phyloP scores from a whole-genome alignment of 2,329 filamentous ascomycete genomes.

The Colletotrichum sp. region DNA sequence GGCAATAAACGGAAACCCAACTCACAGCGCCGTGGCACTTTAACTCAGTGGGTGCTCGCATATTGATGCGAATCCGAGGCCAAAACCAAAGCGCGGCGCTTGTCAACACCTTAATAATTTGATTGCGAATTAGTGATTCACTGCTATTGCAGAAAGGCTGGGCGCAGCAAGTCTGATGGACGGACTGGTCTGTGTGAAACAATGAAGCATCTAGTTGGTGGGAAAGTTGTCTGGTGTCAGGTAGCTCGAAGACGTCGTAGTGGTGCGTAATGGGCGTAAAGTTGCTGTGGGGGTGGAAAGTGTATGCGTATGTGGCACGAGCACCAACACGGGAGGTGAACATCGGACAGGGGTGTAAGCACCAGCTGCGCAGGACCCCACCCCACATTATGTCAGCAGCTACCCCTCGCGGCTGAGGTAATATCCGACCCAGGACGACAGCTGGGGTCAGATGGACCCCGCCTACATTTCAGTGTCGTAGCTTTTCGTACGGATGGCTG shows the following conservation, averaged over 20 bases:
- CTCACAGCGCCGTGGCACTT: neutral
- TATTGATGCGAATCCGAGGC: neutral
- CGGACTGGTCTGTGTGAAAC: neutral
- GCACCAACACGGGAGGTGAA: neutral
- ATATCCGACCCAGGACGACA: neutral
- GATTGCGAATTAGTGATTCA: neutral
- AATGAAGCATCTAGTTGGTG: neutral
- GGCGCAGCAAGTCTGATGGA: neutral
- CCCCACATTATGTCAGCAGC: neutral
- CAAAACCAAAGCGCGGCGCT: neutral
- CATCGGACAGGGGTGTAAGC: neutral
- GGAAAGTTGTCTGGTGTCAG: neutral
- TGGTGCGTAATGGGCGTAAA: neutral
- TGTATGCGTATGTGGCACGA: neutral
- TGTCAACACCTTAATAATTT: neutral
- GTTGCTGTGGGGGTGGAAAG: neutral
- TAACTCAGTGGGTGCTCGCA: neutral
- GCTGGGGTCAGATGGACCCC: neutral
- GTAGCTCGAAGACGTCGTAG: neutral
- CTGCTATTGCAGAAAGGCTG: neutral
- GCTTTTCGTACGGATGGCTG: neutral
- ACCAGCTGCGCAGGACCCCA: neutral
- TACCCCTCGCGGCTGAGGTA: neutral
- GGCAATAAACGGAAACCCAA: neutral
- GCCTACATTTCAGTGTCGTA: neutral